Percentiles rank a stretch among this genome's conserved stretches.
These are phyloP conservation scores for Cladophialophora immunda DNA, from an alignment of 2,329 filamentous ascomycete genomes.

Conservation along the genomic window DNA sequence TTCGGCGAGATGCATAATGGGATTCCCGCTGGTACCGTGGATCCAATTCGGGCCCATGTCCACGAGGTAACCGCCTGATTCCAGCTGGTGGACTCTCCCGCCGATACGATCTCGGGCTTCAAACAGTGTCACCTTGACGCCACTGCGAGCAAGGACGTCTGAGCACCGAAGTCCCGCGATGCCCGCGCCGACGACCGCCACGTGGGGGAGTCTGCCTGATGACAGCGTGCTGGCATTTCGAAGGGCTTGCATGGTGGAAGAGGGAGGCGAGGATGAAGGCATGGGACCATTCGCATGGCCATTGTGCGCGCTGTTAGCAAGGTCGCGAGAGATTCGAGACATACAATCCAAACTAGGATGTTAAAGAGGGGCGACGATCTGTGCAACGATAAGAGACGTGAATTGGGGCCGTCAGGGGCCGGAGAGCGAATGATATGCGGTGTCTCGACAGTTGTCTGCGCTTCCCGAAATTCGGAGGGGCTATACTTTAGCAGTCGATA, in stretches of 20 bases:
- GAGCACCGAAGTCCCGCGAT: constrained; percentile 68
- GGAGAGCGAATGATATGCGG: not conserved
- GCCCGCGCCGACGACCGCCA: constrained; percentile 69
- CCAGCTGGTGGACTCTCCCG: constrained; percentile 63
- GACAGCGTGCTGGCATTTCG: constrained; percentile 26
- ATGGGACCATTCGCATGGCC: constrained; percentile 7
- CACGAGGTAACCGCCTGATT: constrained; percentile 59
- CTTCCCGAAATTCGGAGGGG: not conserved
- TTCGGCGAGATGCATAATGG: constrained; percentile 65
- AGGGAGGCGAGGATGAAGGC: not conserved
- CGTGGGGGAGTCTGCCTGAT: constrained; percentile 55
- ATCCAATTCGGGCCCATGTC: constrained; percentile 74
- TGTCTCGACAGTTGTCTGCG: not conserved
- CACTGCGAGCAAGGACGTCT: constrained; percentile 64
- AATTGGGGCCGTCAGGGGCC: not conserved
- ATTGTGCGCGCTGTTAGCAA: constrained; percentile 32
- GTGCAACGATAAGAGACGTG: not conserved
- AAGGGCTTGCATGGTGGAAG: constrained; percentile 23
- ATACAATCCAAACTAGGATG: constrained; percentile 15
- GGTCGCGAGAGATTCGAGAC: constrained; percentile 37
- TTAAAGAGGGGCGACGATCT: not conserved
- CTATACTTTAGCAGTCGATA: not conserved
- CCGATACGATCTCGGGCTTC: constrained; percentile 68
- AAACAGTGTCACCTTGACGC: constrained; percentile 66
- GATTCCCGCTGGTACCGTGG: constrained; percentile 68